Percentiles rank a stretch among this genome's conserved stretches.
phyloP scores from a whole-genome alignment of 2,329 filamentous ascomycete genomes.

The Reticulascus tulasneorum region DNA sequence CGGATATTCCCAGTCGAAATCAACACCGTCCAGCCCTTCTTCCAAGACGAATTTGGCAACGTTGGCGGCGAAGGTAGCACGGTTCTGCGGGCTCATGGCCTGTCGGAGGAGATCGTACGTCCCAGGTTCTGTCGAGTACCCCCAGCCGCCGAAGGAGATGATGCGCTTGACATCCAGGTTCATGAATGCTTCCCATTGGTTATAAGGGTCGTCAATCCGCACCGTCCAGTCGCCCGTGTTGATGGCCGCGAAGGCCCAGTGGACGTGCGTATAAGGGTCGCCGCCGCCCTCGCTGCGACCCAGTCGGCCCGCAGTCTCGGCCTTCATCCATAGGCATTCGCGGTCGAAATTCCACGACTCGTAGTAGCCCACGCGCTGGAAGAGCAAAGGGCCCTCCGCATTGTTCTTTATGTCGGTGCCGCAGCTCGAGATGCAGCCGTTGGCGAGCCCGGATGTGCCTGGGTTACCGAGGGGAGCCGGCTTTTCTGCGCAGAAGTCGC shows the following conservation, averaged over 20 bases:
- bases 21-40: constrained; percentile 15
- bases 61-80: constrained; percentile 17
- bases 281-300: constrained; percentile 9
- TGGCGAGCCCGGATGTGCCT: constrained; percentile 7
- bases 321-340: constrained; percentile 26
- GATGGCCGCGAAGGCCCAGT: constrained; percentile 27
- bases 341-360: constrained; percentile 26
- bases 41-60: constrained; percentile 15
- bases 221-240: constrained; percentile 18
- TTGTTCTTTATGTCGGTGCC: constrained; percentile 22
- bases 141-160: constrained; percentile 11
- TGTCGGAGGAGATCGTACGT: constrained; percentile 32
- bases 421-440: constrained; percentile 33
- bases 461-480: too few relatives aligned
- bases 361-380: constrained; percentile 27
- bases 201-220: constrained; percentile 16
- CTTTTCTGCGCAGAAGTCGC: too few relatives aligned
- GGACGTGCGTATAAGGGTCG: constrained; percentile 23
- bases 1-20: constrained; percentile 19
- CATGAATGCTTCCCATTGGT: constrained; percentile 25
- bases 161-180: constrained; percentile 9
- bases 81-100: constrained; percentile 13
- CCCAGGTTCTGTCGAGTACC: constrained; percentile 30
- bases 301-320: too few relatives aligned
- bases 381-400: constrained; percentile 18